Evolutionary conservation across 139 green algal species (phyloP).

Genomic region (Microglena sp.): DNA sequence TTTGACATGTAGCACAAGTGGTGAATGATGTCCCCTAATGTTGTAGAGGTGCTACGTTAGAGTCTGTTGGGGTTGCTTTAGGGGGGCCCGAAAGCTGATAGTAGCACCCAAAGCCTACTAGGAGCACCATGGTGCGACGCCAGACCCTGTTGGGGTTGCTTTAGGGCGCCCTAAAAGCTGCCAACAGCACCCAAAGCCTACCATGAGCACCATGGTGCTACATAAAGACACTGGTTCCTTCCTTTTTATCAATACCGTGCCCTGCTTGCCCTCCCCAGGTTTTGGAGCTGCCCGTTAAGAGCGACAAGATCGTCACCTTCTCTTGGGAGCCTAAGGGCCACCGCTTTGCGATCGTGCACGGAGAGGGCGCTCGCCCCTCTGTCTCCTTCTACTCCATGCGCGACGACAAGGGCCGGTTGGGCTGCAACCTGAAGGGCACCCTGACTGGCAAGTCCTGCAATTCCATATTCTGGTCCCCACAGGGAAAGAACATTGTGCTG

Average conservation of each 20-base stretch:
- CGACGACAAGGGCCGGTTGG: slow-evolving; percentile 51
- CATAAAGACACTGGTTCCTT: not conserved
- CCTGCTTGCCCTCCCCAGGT: slow-evolving; percentile 33
- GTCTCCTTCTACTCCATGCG: slow-evolving; percentile 93
- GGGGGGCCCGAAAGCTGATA: too few species aligned
- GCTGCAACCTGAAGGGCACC: slow-evolving; percentile 30
- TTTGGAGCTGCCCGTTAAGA: slow-evolving; percentile 65
- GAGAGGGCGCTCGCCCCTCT: slow-evolving; percentile 66
- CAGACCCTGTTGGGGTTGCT: too few species aligned
- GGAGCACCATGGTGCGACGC: too few species aligned
- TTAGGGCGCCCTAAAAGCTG: too few species aligned
- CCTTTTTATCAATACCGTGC: not conserved
- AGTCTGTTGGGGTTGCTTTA: too few species aligned
- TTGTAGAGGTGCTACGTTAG: too few species aligned
- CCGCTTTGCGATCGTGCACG: slow-evolving; percentile 87
- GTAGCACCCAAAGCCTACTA: too few species aligned
- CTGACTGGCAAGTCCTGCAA: slow-evolving; percentile 71
- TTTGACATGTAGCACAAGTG: too few species aligned
- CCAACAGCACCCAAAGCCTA: too few species aligned
- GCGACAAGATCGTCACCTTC: slow-evolving; percentile 70
- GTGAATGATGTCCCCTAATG: too few species aligned
- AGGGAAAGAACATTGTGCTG: slow-evolving; percentile 84
- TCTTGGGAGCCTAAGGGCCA: slow-evolving; percentile 91
- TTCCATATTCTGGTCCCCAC: slow-evolving; percentile 80
- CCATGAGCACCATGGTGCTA: too few species aligned